Base-by-base conservation (phyloP, 2,329 filamentous ascomycete genomes). In the Colletotrichum sansevieriae region DNA sequence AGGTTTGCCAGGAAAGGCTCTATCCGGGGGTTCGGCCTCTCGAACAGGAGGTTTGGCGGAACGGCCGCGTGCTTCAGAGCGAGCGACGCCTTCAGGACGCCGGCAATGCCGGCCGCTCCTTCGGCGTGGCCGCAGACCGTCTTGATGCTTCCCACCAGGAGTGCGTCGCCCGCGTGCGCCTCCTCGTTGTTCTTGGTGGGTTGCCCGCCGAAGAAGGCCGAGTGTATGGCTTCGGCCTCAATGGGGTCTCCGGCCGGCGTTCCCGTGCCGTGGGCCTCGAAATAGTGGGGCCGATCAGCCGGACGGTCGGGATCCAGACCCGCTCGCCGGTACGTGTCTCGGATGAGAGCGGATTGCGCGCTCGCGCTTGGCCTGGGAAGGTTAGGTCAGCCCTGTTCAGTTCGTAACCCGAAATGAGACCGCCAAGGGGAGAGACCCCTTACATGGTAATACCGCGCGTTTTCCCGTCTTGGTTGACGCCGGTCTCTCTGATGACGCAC, bases 231-330 rank as follows among this genome's bases (percentile, higher is more conserved):
- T 4, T 63, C 43, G 9, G 76, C 74, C 59, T 83, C 81, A 8
- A 75, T 70, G 0, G 79, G 77, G 63, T 83, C 81, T 1, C 81
- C 81, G 2, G 74, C 74, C 4, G 70, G 63, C 3, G 81, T 83
- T 2, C 80, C 79, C 0, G 81, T 82, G 1, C 79, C 80, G 55
- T 83, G 81, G 22, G 74, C 75, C 61, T 77, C 74, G 35, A 78
- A 63, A 44, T 71, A 71, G 15, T 61, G 58, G n/a, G 8, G 15
- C 5, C 46, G 46, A 49, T 60, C 58, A 13, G 56, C 59, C 11
- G 69, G 71, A 15, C 73, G 61, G 13, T 44, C 7, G n/a, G 49
- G 22, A 25, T 64, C 33, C 25, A 63, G 18, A 6, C 70, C 71
- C 2, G 58, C 59, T 7, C 56, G 35, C 13, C 35, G 20, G 65